phyloP scores from a whole-genome alignment of 2,329 filamentous ascomycete species.

The Diaporthe helianthi region DNA sequence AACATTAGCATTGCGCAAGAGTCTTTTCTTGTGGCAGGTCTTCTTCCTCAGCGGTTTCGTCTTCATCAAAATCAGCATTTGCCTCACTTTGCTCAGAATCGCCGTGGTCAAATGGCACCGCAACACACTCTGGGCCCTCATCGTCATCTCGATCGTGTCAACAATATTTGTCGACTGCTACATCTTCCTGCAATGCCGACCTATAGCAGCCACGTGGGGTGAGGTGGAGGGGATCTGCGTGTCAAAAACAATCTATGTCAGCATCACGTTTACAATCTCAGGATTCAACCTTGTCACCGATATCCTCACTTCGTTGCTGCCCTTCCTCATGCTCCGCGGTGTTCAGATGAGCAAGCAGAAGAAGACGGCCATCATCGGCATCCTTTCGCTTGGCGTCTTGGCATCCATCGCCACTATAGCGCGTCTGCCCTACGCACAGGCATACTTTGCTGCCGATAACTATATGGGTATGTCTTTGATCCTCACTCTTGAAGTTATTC shows the following conservation, averaged over 20 bases:
- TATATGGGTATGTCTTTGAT: not conserved
- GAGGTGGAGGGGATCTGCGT: conserved; percentile 27
- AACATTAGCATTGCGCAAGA: not conserved
- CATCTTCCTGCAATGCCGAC: conserved; percentile 32
- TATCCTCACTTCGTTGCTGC: conserved; percentile 20
- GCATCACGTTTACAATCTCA: conserved; percentile 35
- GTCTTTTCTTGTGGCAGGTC: conserved; percentile 35
- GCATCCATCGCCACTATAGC: conserved; percentile 33
- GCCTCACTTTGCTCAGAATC: conserved; percentile 34
- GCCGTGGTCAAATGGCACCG: conserved; percentile 30
- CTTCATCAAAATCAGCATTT: conserved; percentile 37
- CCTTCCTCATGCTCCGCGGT: conserved; percentile 28
- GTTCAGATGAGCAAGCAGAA: conserved; percentile 28
- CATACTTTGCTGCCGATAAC: not conserved
- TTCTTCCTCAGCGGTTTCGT: conserved; percentile 34
- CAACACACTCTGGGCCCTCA: conserved; percentile 30
- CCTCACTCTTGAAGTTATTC: too few species aligned
- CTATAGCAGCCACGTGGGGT: conserved; percentile 33
- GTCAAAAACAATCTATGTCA: conserved; percentile 17
- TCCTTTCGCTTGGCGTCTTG: conserved; percentile 31
- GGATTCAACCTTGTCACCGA: conserved; percentile 30
- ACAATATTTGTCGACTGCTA: conserved; percentile 31
- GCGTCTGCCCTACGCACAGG: conserved; percentile 11
- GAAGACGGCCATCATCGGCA: conserved; percentile 28
- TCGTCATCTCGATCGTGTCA: conserved; percentile 28